phyloP scores from a whole-genome alignment of 371 early-diverging fungal species.

The Circinella umbellata region DNA sequence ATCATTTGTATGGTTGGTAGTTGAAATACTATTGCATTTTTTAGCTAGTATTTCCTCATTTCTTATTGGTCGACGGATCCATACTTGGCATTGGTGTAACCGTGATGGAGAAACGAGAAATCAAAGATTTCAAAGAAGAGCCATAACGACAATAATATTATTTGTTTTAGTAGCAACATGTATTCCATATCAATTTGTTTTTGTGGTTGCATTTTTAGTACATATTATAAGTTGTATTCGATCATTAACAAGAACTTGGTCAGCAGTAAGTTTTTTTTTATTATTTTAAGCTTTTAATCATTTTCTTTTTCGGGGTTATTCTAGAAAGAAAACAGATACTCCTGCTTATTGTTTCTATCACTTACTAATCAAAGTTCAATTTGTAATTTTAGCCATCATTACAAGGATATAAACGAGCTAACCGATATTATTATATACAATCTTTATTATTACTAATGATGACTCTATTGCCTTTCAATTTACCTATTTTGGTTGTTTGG shows the following conservation, averaged over 20 bases:
- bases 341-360: too few species aligned
- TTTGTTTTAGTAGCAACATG: conserved; percentile 74
- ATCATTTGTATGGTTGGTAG: conserved; percentile 54
- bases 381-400: conserved; percentile 10
- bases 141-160: conserved; percentile 58
- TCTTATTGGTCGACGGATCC: conserved; percentile 7
- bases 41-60: conserved; percentile 14
- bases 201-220: conserved; percentile 76
- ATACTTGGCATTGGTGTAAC: conserved; percentile 19
- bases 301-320: neutral
- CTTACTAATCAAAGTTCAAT: too few species aligned
- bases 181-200: conserved; percentile 86
- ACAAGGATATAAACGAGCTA: conserved; percentile 34
- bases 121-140: conserved; percentile 54
- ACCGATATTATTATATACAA: conserved; percentile 64
- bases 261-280: conserved; percentile 47
- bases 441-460: conserved; percentile 63
- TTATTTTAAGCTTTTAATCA: too few species aligned
- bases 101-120: conserved; percentile 35
- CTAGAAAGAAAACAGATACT: too few species aligned
- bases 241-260: conserved; percentile 47
- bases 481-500: conserved; percentile 68
- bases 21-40: conserved; percentile 25
- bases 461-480: conserved; percentile 61
- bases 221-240: conserved; percentile 72